Conservation (phyloP, 1,284 basidiomycete genomes). For the Microbotryum scabiosae region DNA sequence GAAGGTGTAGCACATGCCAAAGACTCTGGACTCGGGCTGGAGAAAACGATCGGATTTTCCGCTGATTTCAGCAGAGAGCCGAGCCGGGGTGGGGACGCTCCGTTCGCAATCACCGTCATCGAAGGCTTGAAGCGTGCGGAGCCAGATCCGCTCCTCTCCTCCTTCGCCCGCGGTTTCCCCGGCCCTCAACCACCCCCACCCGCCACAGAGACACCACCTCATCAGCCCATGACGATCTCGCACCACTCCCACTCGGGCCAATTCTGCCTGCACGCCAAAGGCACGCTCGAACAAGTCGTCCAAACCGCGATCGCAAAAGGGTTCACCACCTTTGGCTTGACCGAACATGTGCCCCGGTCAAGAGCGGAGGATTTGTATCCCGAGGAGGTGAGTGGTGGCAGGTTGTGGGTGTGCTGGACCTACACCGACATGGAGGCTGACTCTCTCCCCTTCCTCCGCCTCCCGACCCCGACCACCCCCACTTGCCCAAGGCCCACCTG, state of each 20-base stretch:
- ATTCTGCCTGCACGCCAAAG: slow-evolving; percentile 85
- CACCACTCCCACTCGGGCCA: slow-evolving; percentile 96
- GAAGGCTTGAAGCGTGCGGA: too few species aligned
- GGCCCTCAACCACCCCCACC: too few species aligned
- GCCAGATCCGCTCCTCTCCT: too few species aligned
- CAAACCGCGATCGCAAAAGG: slow-evolving; percentile 64
- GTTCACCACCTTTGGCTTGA: slow-evolving; percentile 77
- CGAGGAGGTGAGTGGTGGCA: slow-evolving; percentile 67
- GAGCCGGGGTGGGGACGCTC: too few species aligned
- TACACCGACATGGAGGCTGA: not conserved
- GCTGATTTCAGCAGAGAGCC: too few species aligned
- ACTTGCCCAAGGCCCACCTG: slow-evolving; percentile 15
- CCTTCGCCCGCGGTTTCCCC: too few species aligned
- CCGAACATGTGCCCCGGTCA: slow-evolving; percentile 91
- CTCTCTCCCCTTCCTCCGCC: slow-evolving; percentile 35
- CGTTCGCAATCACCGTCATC: too few species aligned
- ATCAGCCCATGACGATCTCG: slow-evolving; percentile 62
- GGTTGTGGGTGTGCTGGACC: not conserved
- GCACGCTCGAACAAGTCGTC: slow-evolving; percentile 69
- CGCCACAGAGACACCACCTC: too few species aligned
- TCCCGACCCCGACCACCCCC: not conserved
- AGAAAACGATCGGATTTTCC: too few species aligned
- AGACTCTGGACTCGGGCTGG: too few species aligned
- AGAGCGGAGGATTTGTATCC: slow-evolving; percentile 75
- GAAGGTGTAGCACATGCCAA: too few species aligned